phyloP scores from a whole-genome alignment of 257 asterid genomes.

The Echium plantagineum region DNA sequence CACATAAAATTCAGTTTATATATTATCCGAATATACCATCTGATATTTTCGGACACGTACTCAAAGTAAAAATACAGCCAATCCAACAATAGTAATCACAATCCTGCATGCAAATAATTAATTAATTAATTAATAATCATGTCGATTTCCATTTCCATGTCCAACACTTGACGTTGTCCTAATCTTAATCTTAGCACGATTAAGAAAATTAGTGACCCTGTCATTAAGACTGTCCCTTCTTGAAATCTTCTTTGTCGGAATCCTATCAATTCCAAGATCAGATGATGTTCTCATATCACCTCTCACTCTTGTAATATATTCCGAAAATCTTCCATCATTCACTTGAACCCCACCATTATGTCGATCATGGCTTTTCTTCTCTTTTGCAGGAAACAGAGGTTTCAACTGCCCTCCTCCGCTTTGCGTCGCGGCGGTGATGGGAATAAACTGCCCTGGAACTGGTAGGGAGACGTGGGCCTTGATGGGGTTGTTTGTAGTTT shows the following conservation, averaged over 20 bases:
- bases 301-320: constrained; percentile 26
- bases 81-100: too few relatives aligned
- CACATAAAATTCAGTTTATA: too few relatives aligned
- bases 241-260: constrained; percentile 8
- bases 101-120: not conserved
- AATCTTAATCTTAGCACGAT: constrained; percentile 29
- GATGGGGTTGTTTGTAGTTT: not conserved
- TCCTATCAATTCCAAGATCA: constrained; percentile 10
- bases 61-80: too few relatives aligned
- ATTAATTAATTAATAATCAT: not conserved
- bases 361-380: not conserved
- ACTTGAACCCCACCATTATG: not conserved
- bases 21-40: too few relatives aligned
- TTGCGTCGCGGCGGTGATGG: not conserved
- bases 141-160: not conserved
- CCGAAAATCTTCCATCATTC: constrained; percentile 11
- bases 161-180: constrained; percentile 26
- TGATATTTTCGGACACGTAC: too few relatives aligned
- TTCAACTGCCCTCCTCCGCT: not conserved
- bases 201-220: constrained; percentile 27
- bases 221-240: constrained; percentile 49
- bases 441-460: too few relatives aligned
- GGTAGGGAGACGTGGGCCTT: not conserved
- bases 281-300: constrained; percentile 22
- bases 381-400: not conserved